Evolutionary conservation across 371 early-diverging fungal genomes (phyloP), one percentile per base, ranked within the genome.

Genomic region (Blakeslea trispora): DNA sequence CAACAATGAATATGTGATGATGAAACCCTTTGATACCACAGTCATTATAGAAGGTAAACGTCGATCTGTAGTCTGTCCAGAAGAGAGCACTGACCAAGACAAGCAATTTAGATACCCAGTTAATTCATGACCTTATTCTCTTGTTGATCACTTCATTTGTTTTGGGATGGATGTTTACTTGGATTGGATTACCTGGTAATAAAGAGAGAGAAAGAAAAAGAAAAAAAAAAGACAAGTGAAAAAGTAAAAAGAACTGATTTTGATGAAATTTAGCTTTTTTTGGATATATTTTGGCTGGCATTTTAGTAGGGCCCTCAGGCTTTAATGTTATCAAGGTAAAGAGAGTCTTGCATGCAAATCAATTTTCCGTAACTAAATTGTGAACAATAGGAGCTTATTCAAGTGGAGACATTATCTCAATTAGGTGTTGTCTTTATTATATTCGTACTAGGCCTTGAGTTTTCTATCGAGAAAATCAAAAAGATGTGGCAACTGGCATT

Each of bases 281-380:
- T 69, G 87, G 87, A 6, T 82, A 85, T 35, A 77, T 86, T 23
- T 35, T 81, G 14, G 82, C 85, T n/a, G 87, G 87, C 17, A 63
- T 77, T 22, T 11, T 83, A 6, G 65, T 77, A 18, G 84, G 84
- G 1, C 83, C 84, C 1, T 69, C 77, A 1, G 77, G 77, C 5
- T 78, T 70, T 24, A 83, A 82, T 55, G 46, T 69, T 13, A 81
- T 85, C 45, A 72, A 78, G 54, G 77, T 81, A 61, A 48, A 23
- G 28, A 34, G 13, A 52, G n/a, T n/a, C n/a, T n/a, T n/a, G n/a
- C n/a, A n/a, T n/a, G n/a, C n/a, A n/a, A n/a, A n/a, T n/a, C n/a
- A n/a, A n/a, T n/a, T n/a, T n/a, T n/a, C n/a, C n/a, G n/a, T n/a
- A n/a, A n/a, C n/a, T n/a, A n/a, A n/a, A n/a, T 24, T 40, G 24